phyloP scores from a whole-genome alignment of 148 eudicot species.

The Oxyria digyna region DNA sequence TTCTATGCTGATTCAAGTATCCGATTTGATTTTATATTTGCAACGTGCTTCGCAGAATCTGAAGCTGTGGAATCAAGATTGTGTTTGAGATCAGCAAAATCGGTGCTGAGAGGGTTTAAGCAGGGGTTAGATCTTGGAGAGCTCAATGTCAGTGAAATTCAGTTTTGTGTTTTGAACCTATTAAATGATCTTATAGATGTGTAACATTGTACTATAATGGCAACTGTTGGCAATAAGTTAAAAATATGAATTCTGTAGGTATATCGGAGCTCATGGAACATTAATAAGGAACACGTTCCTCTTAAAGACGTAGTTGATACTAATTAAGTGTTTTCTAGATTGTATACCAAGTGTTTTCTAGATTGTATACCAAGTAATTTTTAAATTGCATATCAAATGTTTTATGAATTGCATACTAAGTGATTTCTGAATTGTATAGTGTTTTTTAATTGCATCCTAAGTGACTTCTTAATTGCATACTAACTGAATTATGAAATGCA shows the following conservation, averaged over 20 bases:
- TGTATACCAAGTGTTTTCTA: too few relatives aligned
- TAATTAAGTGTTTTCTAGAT: conserved; percentile 33
- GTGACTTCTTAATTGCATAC: too few relatives aligned
- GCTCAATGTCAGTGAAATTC: conserved; percentile 7
- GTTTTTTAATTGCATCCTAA: too few relatives aligned
- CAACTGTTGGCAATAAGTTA: too few relatives aligned
- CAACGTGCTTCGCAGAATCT: not conserved
- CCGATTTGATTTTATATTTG: not conserved
- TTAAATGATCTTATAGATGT: not conserved
- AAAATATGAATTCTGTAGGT: too few relatives aligned
- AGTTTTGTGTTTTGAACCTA: not conserved
- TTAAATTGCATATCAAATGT: too few relatives aligned
- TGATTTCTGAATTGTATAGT: too few relatives aligned
- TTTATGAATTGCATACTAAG: too few relatives aligned
- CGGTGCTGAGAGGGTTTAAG: conserved; percentile 17
- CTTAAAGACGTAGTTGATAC: conserved; percentile 25
- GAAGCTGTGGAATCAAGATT: not conserved
- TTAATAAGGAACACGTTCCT: conserved; percentile 27
- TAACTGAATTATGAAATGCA: too few relatives aligned
- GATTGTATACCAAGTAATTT: too few relatives aligned
- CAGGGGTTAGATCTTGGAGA: conserved; percentile 64
- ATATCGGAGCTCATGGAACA: conserved; percentile 67
- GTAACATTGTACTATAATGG: too few relatives aligned
- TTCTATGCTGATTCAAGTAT: not conserved
- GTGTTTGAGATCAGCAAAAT: not conserved